Evolutionary conservation across 2,329 filamentous ascomycete species (phyloP).

Genomic region (Penicillium capsulatum): DNA sequence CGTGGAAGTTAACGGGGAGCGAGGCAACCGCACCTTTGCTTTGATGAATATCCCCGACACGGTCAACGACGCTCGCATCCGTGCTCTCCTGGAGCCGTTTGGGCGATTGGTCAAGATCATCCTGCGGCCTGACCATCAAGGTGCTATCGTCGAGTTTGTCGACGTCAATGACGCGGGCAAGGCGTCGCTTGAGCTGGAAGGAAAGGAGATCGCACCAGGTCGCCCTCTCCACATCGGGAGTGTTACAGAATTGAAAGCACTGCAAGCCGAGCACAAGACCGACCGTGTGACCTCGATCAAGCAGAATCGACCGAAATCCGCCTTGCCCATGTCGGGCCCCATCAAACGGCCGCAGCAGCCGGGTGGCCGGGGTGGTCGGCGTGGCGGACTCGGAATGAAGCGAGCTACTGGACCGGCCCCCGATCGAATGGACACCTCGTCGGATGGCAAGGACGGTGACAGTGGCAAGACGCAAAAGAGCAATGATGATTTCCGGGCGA

Average conservation of each 20-base stretch:
- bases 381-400: conserved; percentile 50
- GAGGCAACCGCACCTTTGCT: conserved; percentile 66
- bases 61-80: conserved; percentile 80
- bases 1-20: conserved; percentile 41
- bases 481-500: conserved; percentile 55
- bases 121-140: conserved; percentile 74
- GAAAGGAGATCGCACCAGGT: conserved; percentile 43
- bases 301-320: conserved; percentile 38
- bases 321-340: conserved; percentile 31
- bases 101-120: conserved; percentile 71
- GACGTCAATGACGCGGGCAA: conserved; percentile 67
- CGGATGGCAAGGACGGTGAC: conserved; percentile 28
- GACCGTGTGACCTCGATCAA: conserved; percentile 33
- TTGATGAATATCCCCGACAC: conserved; percentile 88
- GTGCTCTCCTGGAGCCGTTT: conserved; percentile 64
- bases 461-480: conserved; percentile 45
- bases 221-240: conserved; percentile 48
- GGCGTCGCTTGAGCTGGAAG: conserved; percentile 45
- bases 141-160: conserved; percentile 78
- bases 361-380: conserved; percentile 40
- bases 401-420: conserved; percentile 29
- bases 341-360: conserved; percentile 47
- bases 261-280: conserved; percentile 40
- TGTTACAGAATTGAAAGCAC: conserved; percentile 49
- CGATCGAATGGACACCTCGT: conserved; percentile 25